phyloP scores from a whole-genome alignment of 495 filamentous ascomycete species.

The Aspergillus olivimuriae region DNA sequence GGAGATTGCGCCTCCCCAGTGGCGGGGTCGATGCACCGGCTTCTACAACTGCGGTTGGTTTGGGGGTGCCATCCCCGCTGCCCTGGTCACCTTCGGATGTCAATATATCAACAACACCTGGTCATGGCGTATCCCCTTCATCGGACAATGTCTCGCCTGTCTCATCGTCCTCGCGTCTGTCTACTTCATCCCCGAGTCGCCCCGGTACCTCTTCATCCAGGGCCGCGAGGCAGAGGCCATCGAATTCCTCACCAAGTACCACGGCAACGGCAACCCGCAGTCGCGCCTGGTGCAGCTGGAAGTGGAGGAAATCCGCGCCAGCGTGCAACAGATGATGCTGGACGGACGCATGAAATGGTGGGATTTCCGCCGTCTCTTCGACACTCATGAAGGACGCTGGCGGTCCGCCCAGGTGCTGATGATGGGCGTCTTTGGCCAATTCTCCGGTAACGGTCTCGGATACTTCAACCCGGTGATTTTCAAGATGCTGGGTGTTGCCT shows the following conservation, averaged over 20 bases:
- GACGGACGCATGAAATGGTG: constrained; percentile 39
- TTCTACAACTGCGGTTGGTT: constrained; percentile 58
- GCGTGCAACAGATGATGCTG: constrained; percentile 45
- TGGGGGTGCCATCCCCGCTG: constrained; percentile 47
- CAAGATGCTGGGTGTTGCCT: not conserved
- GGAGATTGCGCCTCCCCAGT: constrained; percentile 70
- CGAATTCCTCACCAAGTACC: constrained; percentile 50
- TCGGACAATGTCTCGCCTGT: constrained; percentile 41
- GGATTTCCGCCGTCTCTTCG: constrained; percentile 35
- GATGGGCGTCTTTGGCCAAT: constrained; percentile 55
- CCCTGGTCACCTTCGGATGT: constrained; percentile 35
- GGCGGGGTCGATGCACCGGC: constrained; percentile 49
- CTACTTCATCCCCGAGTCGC: constrained; percentile 57
- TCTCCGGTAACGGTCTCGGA: constrained; percentile 42
- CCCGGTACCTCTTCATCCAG: constrained; percentile 50
- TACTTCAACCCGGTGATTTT: constrained; percentile 43
- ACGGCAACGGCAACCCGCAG: constrained; percentile 49
- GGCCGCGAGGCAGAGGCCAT: constrained; percentile 48
- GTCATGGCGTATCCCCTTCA: constrained; percentile 53
- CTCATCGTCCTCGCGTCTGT: constrained; percentile 48
- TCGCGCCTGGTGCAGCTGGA: constrained; percentile 50
- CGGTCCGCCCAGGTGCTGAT: constrained; percentile 56
- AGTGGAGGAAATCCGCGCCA: constrained; percentile 53
- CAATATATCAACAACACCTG: constrained; percentile 32
- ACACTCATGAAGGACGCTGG: constrained; percentile 51